These are phyloP conservation scores for Gelatoporia subvermispora DNA, from an alignment of 768 basidiomycete genomes.

Conservation along the genomic window DNA sequence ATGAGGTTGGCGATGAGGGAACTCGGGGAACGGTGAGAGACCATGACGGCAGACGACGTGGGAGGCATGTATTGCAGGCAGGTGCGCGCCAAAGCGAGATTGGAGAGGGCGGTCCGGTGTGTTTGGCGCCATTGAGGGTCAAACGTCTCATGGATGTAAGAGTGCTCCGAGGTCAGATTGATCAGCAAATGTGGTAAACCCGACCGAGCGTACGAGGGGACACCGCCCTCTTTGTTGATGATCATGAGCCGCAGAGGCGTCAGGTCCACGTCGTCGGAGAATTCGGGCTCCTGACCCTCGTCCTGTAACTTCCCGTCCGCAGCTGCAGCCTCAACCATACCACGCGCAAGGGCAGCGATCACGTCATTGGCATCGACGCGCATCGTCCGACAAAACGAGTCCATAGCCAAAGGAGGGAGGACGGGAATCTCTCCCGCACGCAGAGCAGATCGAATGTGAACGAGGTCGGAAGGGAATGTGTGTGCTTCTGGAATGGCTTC, in stretches of 20 bases:
- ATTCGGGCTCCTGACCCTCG: conserved; percentile 31
- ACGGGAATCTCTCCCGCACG: conserved; percentile 95
- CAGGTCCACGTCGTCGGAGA: conserved; percentile 66
- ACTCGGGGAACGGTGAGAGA: conserved; percentile 93
- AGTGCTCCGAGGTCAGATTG: conserved; percentile 85
- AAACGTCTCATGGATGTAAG: conserved; percentile 84
- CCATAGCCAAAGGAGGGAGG: conserved; percentile 86
- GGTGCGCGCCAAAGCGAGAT: conserved; percentile 77
- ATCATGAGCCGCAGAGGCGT: conserved; percentile 96
- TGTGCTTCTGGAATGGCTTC: conserved; percentile 66
- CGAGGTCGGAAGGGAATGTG: conserved; percentile 73
- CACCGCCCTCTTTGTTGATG: conserved; percentile 93
- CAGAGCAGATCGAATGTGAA: conserved; percentile 83
- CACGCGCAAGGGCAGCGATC: conserved; percentile 78
- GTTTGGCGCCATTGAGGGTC: conserved; percentile 66
- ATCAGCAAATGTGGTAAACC: conserved; percentile 95
- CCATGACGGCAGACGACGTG: conserved; percentile 91
- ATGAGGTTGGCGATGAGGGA: conserved; percentile 96
- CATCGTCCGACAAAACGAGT: conserved; percentile 83
- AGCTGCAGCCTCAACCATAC: conserved; percentile 63
- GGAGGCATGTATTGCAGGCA: conserved; percentile 92
- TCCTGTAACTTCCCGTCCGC: conserved; percentile 35
- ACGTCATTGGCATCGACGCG: conserved; percentile 87
- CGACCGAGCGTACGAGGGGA: conserved; percentile 93
- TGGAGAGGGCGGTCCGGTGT: conserved; percentile 82